Evolutionary conservation across 371 early-diverging fungal genomes (phyloP).

Genomic region (Mortierella sp.): DNA sequence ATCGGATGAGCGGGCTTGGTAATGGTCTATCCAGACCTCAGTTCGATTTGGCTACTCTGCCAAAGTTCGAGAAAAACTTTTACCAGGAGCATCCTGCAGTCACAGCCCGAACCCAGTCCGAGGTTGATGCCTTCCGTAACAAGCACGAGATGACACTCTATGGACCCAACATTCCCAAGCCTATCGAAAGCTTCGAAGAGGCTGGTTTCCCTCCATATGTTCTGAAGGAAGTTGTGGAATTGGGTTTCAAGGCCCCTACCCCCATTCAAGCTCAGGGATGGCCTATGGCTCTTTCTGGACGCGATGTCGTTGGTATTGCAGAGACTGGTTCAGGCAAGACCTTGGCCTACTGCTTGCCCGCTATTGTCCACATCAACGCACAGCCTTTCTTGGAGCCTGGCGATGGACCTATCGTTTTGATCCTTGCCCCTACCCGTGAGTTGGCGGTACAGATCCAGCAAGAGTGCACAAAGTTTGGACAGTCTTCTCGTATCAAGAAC

Average conservation of each 20-base stretch:
- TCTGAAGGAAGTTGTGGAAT: slow-evolving; percentile 82
- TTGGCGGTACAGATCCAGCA: slow-evolving; percentile 95
- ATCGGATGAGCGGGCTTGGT: slow-evolving; percentile 72
- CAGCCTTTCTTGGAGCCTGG: slow-evolving; percentile 94
- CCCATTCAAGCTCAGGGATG: slow-evolving; percentile 99
- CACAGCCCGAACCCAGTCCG: slow-evolving; percentile 64
- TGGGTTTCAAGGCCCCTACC: slow-evolving; percentile 93
- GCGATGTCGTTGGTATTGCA: slow-evolving; percentile 98
- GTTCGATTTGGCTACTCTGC: slow-evolving; percentile 77
- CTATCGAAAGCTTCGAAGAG: slow-evolving; percentile 84
- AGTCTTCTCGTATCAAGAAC: slow-evolving; percentile 88
- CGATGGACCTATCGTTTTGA: slow-evolving; percentile 97
- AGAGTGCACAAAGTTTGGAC: slow-evolving; percentile 93
- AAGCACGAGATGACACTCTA: slow-evolving; percentile 79
- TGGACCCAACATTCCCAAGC: slow-evolving; percentile 80
- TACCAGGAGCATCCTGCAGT: slow-evolving; percentile 81
- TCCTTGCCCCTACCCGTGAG: slow-evolving; percentile 95
- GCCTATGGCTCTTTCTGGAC: slow-evolving; percentile 99
- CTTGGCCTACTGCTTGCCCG: slow-evolving; percentile 95
- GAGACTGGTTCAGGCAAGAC: slow-evolving; percentile 99
- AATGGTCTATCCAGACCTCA: slow-evolving; percentile 66
- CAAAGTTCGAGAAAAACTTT: slow-evolving; percentile 94
- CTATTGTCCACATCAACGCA: slow-evolving; percentile 98
- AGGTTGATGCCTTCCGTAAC: slow-evolving; percentile 72
- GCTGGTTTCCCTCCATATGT: slow-evolving; percentile 89